These are phyloP conservation scores for Odontarrhena argentea DNA, from an alignment of 345 rosid genomes.

Conservation along the genomic window DNA sequence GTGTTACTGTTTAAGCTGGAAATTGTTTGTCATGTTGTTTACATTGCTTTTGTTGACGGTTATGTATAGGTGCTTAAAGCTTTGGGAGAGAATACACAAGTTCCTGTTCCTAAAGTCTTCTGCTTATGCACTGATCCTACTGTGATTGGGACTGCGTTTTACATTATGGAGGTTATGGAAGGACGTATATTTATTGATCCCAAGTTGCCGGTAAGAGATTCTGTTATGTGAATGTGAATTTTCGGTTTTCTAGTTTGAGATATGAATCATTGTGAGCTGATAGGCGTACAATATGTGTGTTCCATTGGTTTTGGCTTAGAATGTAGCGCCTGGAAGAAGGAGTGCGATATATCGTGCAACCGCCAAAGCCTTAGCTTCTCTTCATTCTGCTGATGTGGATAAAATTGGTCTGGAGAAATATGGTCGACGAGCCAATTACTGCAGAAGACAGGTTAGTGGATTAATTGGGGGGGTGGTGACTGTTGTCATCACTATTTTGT, in stretches of 20 bases:
- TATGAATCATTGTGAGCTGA: neutral
- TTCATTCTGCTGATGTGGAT: conserved; percentile 78
- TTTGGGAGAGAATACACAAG: conserved; percentile 71
- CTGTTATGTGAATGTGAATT: neutral
- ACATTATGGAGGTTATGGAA: conserved; percentile 95
- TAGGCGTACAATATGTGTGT: conserved; percentile 15
- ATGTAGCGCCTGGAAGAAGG: conserved; percentile 63
- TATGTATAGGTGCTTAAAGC: conserved; percentile 70
- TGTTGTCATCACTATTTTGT: neutral
- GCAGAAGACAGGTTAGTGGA: conserved; percentile 74
- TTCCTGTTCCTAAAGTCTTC: conserved; percentile 84
- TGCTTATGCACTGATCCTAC: conserved; percentile 70
- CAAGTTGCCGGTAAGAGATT: conserved; percentile 56
- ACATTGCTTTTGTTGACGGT: conserved; percentile 12
- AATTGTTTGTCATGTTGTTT: neutral
- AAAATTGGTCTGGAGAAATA: conserved; percentile 76
- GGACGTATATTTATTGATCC: conserved; percentile 86
- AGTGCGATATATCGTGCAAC: conserved; percentile 66
- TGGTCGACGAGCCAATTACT: conserved; percentile 78
- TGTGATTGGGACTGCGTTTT: conserved; percentile 85
- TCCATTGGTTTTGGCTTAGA: conserved; percentile 47
- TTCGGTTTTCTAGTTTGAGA: conserved; percentile 3
- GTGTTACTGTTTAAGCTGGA: neutral
- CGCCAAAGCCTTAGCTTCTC: conserved; percentile 73
- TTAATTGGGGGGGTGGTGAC: neutral